phyloP scores from a whole-genome alignment of 345 rosid species.

The Corchorus capsularis region DNA sequence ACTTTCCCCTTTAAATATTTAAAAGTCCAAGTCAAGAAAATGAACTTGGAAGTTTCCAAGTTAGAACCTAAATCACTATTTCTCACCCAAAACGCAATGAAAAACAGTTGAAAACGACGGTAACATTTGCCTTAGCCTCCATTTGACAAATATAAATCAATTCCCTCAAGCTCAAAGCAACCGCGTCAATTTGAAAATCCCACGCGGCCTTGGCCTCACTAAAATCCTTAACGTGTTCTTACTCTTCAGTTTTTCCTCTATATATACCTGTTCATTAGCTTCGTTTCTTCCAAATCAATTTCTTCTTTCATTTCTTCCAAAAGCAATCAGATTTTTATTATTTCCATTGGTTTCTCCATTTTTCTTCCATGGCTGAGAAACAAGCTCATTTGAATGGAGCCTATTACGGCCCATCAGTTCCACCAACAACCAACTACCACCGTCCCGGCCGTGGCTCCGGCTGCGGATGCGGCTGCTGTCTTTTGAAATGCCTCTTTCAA shows the following conservation, averaged over 20 bases:
- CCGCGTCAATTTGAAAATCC: conserved; percentile 31
- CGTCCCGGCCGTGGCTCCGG: conserved; percentile 50
- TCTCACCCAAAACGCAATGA: background rate
- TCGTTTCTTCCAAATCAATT: conserved; percentile 1
- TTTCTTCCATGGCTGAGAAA: conserved; percentile 51
- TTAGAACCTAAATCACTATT: background rate
- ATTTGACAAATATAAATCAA: background rate
- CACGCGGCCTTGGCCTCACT: conserved; percentile 3
- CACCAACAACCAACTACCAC: conserved; percentile 50
- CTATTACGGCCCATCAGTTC: conserved; percentile 69
- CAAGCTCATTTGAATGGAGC: conserved; percentile 61
- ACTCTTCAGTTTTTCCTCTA: background rate
- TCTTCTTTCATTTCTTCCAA: background rate
- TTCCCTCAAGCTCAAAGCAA: conserved; percentile 9
- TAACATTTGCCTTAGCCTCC: background rate
- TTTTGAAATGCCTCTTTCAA: conserved; percentile 49
- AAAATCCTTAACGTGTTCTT: background rate
- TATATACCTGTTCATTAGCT: background rate
- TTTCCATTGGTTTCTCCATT: background rate
- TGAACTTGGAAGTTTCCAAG: conserved; percentile 8
- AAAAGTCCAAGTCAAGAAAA: background rate
- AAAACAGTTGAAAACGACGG: background rate
- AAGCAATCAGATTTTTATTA: background rate
- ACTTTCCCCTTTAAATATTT: background rate
- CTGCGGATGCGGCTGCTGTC: conserved; percentile 64